Evolutionary conservation across 257 asterid species (phyloP).

Genomic region (Fraxinus pennsylvanica): DNA sequence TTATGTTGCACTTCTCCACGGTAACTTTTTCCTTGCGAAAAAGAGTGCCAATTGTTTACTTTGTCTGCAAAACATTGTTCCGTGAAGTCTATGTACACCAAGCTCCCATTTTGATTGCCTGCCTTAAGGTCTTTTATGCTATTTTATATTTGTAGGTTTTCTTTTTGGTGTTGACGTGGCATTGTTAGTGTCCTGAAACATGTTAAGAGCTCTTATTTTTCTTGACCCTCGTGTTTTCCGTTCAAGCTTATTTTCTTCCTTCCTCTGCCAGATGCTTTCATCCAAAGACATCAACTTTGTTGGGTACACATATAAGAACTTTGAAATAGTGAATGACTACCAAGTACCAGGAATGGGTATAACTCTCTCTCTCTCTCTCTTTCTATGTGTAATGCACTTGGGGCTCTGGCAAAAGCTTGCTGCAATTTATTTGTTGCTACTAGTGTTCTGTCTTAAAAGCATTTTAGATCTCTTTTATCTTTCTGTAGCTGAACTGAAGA

Average conservation of each 20-base stretch:
- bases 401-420: slow-evolving; percentile 5
- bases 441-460: slow-evolving; percentile 7
- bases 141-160: not conserved
- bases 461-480: slow-evolving; percentile 25
- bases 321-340: slow-evolving; percentile 91
- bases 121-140: slow-evolving; percentile 7
- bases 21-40: slow-evolving; percentile 3
- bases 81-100: not conserved
- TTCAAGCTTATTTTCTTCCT: slow-evolving; percentile 26
- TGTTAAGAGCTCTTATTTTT: slow-evolving; percentile 11
- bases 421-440: not conserved
- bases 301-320: slow-evolving; percentile 97
- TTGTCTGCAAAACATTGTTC: slow-evolving; percentile 1
- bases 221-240: not conserved
- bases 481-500: slow-evolving; percentile 84
- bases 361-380: slow-evolving; percentile 18
- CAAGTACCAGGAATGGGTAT: slow-evolving; percentile 96
- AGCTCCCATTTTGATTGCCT: slow-evolving; percentile 1
- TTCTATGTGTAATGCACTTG: slow-evolving; percentile 12
- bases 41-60: not conserved
- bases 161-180: not conserved
- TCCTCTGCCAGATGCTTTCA: slow-evolving; percentile 75
- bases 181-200: slow-evolving; percentile 6
- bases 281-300: slow-evolving; percentile 95
- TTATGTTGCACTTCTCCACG: not conserved